Conservation (phyloP, 1,284 basidiomycete species). For the Ustilago trichophora region DNA sequence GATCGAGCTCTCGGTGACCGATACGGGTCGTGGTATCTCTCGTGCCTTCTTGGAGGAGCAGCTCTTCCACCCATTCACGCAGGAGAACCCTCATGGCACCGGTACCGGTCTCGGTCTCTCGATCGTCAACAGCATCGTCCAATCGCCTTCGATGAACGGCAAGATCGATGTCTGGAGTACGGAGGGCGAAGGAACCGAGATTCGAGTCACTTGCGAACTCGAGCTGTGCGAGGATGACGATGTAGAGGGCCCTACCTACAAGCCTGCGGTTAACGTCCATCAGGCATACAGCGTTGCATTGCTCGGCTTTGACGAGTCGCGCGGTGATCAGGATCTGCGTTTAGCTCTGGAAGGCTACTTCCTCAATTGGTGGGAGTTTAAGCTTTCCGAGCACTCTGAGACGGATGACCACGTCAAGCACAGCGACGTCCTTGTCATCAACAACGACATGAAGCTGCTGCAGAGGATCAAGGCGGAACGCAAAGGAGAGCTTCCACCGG, state of each 20-base stretch:
- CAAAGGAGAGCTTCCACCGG: conserved; percentile 71
- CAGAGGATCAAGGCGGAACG: conserved; percentile 24
- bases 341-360: conserved; percentile 77
- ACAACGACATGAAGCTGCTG: conserved; percentile 78
- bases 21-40: conserved; percentile 80
- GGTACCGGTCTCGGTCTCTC: conserved; percentile 96
- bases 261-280: conserved; percentile 69
- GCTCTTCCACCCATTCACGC: conserved; percentile 95
- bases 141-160: conserved; percentile 84
- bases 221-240: conserved; percentile 69
- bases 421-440: conserved; percentile 82
- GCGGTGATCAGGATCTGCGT: conserved; percentile 76
- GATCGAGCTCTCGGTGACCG: conserved; percentile 84
- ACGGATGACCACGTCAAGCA: conserved; percentile 4
- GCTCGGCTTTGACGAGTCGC: conserved; percentile 76
- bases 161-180: conserved; percentile 85
- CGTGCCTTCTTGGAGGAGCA: conserved; percentile 74
- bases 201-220: conserved; percentile 84
- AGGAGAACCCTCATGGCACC: conserved; percentile 84
- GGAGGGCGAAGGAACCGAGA: conserved; percentile 90
- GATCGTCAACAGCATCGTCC: conserved; percentile 91
- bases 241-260: conserved; percentile 55
- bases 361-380: conserved; percentile 80
- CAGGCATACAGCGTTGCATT: conserved; percentile 74
- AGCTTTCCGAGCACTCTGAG: conserved; percentile 46